phyloP scores from a whole-genome alignment of 306 rosid species.

The Lathyrus sativus region DNA sequence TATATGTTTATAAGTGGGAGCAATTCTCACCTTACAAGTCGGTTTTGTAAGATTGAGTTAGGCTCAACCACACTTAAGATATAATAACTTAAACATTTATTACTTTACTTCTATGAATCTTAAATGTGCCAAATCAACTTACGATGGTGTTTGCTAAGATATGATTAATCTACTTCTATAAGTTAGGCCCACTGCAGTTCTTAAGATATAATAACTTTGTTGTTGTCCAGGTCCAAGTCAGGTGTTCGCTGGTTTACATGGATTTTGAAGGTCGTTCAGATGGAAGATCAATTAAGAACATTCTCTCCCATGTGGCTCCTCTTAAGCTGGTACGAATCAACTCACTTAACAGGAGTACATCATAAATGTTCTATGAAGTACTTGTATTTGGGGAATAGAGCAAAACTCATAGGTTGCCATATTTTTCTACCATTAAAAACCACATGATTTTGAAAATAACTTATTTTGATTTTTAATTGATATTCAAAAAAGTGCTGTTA shows the following conservation, averaged over 20 bases:
- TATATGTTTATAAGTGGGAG: too few species aligned
- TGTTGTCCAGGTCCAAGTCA: constrained; percentile 78
- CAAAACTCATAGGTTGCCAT: constrained; percentile 8
- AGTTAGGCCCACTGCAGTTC: too few species aligned
- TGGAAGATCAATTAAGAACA: constrained; percentile 88
- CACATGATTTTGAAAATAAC: constrained; percentile 13
- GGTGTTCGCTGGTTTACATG: constrained; percentile 77
- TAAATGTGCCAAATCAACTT: constrained; percentile 32
- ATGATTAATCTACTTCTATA: too few species aligned
- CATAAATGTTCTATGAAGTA: constrained; percentile 6
- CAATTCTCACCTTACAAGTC: too few species aligned
- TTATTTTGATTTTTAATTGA: constrained; percentile 13
- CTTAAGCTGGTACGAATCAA: constrained; percentile 71
- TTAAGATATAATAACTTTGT: not conserved
- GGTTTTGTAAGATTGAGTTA: too few species aligned
- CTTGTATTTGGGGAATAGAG: constrained; percentile 12
- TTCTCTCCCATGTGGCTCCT: constrained; percentile 96
- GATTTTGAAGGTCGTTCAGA: constrained; percentile 98
- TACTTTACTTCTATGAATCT: constrained; percentile 15
- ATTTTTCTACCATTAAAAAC: constrained; percentile 19
- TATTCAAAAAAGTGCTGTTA: not conserved
- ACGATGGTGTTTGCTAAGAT: constrained; percentile 7
- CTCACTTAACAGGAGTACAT: constrained; percentile 22
- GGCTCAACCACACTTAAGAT: too few species aligned
- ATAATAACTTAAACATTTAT: constrained; percentile 5